A percentile compares a stretch with the other conserved stretches of the same genome.
These are phyloP conservation scores for Mikania micrantha DNA, from an alignment of 129 eudicot species.

Conservation along the genomic window DNA sequence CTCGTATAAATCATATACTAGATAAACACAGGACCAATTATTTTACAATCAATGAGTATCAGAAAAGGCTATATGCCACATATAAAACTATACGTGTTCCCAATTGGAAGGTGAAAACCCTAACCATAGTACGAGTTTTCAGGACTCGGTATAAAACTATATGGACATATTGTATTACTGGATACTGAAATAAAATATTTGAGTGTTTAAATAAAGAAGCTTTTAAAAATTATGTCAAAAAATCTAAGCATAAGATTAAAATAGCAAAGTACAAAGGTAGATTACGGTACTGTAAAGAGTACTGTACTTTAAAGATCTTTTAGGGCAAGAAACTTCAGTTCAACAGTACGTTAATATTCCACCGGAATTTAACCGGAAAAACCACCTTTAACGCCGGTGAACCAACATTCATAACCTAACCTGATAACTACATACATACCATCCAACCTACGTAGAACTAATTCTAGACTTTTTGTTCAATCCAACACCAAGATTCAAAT, in stretches of 20 bases:
- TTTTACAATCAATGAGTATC: too few relatives aligned
- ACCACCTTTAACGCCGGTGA: not conserved
- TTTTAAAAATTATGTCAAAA: not conserved
- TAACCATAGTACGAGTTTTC: too few relatives aligned
- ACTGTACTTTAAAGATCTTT: slow-evolving; percentile 14
- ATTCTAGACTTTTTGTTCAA: slow-evolving; percentile 21
- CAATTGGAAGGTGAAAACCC: too few relatives aligned
- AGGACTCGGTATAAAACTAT: too few relatives aligned
- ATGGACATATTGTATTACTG: too few relatives aligned
- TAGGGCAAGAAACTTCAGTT: slow-evolving; percentile 30
- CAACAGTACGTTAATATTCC: slow-evolving; percentile 13
- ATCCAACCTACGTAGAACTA: not conserved
- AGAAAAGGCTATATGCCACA: too few relatives aligned
- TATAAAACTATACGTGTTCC: too few relatives aligned
- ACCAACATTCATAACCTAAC: not conserved
- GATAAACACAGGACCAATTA: too few relatives aligned
- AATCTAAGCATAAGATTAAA: slow-evolving; percentile 15
- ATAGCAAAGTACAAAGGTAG: slow-evolving; percentile 27
- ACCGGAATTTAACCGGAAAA: not conserved
- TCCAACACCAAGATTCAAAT: slow-evolving; percentile 25
- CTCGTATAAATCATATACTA: too few relatives aligned
- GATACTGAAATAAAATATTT: too few relatives aligned
- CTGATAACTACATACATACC: not conserved
- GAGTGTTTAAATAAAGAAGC: too few relatives aligned
- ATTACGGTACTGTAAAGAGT: slow-evolving; percentile 8